Conservation (phyloP, 192 early-diverging fungal genomes). For the Entomortierella parvispora region DNA sequence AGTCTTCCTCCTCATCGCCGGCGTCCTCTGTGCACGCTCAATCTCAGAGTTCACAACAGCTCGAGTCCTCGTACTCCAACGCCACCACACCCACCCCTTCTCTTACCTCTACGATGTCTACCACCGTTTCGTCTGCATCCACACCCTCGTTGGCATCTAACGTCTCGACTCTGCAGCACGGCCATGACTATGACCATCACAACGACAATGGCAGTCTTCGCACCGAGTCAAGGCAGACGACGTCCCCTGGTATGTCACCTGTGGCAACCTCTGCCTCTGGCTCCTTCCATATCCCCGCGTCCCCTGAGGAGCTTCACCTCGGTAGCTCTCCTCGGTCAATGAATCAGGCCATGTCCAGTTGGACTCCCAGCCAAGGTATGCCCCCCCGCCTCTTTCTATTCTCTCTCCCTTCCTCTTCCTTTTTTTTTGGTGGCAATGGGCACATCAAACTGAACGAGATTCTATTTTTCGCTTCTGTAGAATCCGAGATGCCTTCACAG, state of each 20-base stretch:
- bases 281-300: slow-evolving; percentile 41
- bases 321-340: slow-evolving; percentile 1
- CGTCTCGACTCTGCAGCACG: slow-evolving; percentile 9
- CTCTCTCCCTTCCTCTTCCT: not conserved
- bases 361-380: slow-evolving; percentile 42
- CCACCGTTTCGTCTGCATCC: slow-evolving; percentile 30
- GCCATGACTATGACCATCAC: slow-evolving; percentile 12
- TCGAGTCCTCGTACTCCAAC: slow-evolving; percentile 9
- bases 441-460: not conserved
- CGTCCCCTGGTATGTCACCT: slow-evolving; percentile 18
- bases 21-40: not conserved
- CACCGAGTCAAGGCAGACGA: not conserved
- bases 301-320: slow-evolving; percentile 35
- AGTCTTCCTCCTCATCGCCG: not conserved
- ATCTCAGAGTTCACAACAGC: not conserved
- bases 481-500: slow-evolving; percentile 13
- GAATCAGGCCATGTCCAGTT: slow-evolving; percentile 34
- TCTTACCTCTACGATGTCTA: slow-evolving; percentile 23
- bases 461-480: too few relatives aligned
- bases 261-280: slow-evolving; percentile 1
- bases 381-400: not conserved
- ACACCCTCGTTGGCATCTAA: slow-evolving; percentile 42
- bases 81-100: slow-evolving; percentile 44
- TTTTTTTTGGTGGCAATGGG: not conserved
- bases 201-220: not conserved